Evolutionary conservation across 1,139 yeast genomes (phyloP).

Genomic region (Wickerhamomyces sp.): DNA sequence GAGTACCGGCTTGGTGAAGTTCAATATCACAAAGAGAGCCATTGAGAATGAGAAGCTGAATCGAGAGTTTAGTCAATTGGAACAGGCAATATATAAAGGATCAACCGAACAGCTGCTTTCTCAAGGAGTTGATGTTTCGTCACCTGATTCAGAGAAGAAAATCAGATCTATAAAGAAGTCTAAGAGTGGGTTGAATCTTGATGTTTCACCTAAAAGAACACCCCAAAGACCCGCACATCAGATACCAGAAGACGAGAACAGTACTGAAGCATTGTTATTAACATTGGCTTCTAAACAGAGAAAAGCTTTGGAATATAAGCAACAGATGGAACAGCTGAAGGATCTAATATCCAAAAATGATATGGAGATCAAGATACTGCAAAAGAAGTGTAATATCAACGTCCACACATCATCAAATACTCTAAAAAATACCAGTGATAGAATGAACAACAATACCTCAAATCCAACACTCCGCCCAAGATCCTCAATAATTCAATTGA

Average conservation of each 20-base stretch:
- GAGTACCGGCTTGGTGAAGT: constrained; percentile 28
- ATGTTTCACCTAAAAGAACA: constrained; percentile 1
- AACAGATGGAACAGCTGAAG: constrained; percentile 30
- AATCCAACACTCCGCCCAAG: not conserved
- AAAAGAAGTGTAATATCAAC: constrained; percentile 24
- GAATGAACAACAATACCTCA: not conserved
- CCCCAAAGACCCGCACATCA: not conserved
- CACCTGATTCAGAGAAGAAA: too few relatives aligned
- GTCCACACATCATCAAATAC: not conserved
- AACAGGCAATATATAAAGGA: constrained; percentile 1
- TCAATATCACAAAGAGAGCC: constrained; percentile 18
- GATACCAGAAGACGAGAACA: constrained; percentile 1
- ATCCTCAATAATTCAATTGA: constrained; percentile 6
- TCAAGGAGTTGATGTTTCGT: too few relatives aligned
- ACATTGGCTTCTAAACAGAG: constrained; percentile 41
- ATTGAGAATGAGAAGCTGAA: constrained; percentile 14
- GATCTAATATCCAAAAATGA: constrained; percentile 31
- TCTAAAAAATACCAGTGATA: not conserved
- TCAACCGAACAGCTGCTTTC: not conserved
- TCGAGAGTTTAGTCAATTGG: constrained; percentile 14
- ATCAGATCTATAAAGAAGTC: not conserved
- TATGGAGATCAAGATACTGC: constrained; percentile 31
- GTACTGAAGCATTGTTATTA: constrained; percentile 25
- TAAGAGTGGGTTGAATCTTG: not conserved
- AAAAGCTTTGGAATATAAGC: constrained; percentile 35